A percentile compares a stretch with the other conserved stretches of the same genome.
Conservation (phyloP, 2,329 filamentous ascomycete genomes). For the Rutstroemia sp. region DNA sequence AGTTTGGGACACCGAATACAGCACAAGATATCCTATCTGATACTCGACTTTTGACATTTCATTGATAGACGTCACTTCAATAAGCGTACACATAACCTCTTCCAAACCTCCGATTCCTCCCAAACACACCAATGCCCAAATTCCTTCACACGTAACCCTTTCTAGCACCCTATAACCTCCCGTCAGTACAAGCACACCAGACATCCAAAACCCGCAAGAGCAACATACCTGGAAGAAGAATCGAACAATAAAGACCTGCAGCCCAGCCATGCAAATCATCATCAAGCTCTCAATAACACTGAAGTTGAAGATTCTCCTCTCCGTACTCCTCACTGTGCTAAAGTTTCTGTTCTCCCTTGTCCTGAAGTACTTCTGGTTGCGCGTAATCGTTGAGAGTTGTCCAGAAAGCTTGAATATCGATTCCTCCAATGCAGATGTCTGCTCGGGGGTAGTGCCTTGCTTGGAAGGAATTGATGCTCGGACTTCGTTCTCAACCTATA, state of each 20-base stretch:
- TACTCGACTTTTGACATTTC: background rate
- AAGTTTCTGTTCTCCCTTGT: constrained; percentile 99
- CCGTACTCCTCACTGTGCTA: constrained; percentile 93
- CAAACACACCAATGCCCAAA: constrained; percentile 2
- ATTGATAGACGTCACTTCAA: background rate
- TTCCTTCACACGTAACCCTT: constrained; percentile 58
- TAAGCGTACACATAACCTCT: constrained; percentile 11
- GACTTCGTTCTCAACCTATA: constrained; percentile 81
- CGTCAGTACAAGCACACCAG: background rate
- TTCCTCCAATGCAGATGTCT: constrained; percentile 83
- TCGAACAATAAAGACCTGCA: constrained; percentile 94
- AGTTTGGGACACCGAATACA: background rate
- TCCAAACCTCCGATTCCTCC: constrained; percentile 7
- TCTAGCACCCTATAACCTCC: constrained; percentile 46
- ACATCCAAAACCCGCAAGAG: background rate
- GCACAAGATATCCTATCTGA: background rate
- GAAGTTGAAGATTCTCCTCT: constrained; percentile 94
- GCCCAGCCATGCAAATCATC: constrained; percentile 88
- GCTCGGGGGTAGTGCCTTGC: constrained; percentile 80
- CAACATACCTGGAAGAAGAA: constrained; percentile 89
- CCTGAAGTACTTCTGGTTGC: constrained; percentile 99
- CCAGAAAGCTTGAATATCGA: constrained; percentile 91
- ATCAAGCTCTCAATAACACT: constrained; percentile 86
- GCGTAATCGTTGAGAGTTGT: constrained; percentile 85
- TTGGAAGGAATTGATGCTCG: constrained; percentile 79